Percentiles rank a stretch among this genome's conserved stretches.
Conservation (phyloP, 1,284 basidiomycete genomes). For the Ustilago curta region DNA sequence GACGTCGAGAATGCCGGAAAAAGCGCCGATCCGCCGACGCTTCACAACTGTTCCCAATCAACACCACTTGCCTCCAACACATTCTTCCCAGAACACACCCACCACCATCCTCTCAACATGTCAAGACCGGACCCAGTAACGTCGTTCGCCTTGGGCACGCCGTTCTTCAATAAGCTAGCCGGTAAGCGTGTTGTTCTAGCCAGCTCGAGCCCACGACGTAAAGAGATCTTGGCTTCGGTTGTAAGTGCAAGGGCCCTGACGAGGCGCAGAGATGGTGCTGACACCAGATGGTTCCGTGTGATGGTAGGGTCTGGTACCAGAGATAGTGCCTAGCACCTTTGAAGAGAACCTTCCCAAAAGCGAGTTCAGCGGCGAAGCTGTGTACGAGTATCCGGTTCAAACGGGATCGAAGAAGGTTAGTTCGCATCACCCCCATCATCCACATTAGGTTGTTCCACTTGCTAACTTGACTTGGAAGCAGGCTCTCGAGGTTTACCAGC, state of each 20-base stretch:
- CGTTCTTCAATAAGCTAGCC: constrained; percentile 60
- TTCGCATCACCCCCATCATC: background rate
- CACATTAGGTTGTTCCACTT: background rate
- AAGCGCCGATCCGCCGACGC: constrained; percentile 11
- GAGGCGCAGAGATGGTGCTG: background rate
- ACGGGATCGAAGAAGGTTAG: constrained; percentile 84
- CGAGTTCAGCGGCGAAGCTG: constrained; percentile 77
- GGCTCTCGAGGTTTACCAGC: constrained; percentile 69
- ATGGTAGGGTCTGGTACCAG: constrained; percentile 82
- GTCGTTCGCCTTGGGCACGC: constrained; percentile 53
- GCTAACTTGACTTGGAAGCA: background rate
- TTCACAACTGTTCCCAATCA: background rate
- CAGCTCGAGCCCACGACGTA: constrained; percentile 59
- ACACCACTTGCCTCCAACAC: background rate
- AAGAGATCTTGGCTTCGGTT: constrained; percentile 61
- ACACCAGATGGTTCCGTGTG: background rate
- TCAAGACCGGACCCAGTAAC: constrained; percentile 43
- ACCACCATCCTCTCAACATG: constrained; percentile 3
- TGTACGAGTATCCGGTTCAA: constrained; percentile 90
- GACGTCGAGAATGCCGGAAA: constrained; percentile 14
- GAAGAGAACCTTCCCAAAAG: constrained; percentile 81
- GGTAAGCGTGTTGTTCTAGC: constrained; percentile 64
- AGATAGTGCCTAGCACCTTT: constrained; percentile 89
- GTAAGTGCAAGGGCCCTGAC: constrained; percentile 26
- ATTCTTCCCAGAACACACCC: background rate